Percentiles rank a stretch among this genome's conserved stretches.
phyloP scores from a whole-genome alignment of 73 alveolate species.

The Blepharisma japonicum region DNA sequence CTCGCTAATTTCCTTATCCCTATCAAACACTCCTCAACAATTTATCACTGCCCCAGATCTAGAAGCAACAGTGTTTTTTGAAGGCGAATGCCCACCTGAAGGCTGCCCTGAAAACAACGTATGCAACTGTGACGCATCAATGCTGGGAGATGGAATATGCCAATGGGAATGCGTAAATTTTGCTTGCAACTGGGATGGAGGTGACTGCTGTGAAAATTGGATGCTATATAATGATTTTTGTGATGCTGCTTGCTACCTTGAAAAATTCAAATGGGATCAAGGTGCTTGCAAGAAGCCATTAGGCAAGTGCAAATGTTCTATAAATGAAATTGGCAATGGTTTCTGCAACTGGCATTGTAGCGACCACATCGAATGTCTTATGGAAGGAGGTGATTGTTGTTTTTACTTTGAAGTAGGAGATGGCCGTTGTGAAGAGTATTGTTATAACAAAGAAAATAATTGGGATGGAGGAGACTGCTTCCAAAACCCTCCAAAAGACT shows the following conservation, averaged over 20 bases:
- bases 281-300: background rate
- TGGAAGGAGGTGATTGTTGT: background rate
- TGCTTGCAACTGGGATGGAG: background rate
- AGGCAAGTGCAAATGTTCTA: background rate
- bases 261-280: background rate
- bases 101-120: background rate
- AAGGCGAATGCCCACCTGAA: background rate
- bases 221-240: conserved; percentile 1
- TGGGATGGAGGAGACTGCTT: conserved; percentile 17
- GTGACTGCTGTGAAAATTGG: conserved; percentile 10
- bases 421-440: conserved; percentile 5
- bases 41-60: no score
- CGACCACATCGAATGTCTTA: background rate
- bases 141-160: background rate
- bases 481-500: background rate
- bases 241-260: conserved; percentile 4
- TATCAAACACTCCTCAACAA: no score
- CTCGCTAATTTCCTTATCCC: no score
- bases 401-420: background rate
- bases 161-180: conserved; percentile 2
- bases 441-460: background rate
- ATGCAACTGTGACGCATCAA: background rate
- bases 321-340: background rate
- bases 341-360: background rate
- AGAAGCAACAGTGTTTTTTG: background rate